Evolutionary conservation across 768 basidiomycete genomes (phyloP), one percentile per base, ranked within the genome.

Genomic region (Termitomyces sp.): DNA sequence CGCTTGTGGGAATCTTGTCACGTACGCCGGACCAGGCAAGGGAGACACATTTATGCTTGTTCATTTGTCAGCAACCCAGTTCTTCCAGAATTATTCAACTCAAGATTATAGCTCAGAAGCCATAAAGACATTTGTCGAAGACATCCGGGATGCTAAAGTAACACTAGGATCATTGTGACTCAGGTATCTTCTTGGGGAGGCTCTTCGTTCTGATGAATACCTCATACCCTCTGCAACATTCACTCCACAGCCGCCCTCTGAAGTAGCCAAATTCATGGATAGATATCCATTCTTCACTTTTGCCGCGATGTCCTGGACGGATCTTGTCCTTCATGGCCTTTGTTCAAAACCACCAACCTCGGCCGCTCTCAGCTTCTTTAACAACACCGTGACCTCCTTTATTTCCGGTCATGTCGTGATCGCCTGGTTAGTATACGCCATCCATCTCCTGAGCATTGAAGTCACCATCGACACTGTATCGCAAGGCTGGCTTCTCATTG

Each of bases 1-100:
- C 12, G 45, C 51, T 8, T 58, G 57, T 19, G 57, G 52, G 5
- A 53, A 58, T 23, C 57, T 58, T 17, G 51, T 58, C 29, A 48
- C 32, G 3, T 58, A 58, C 27, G 46, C 37, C 3, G 45, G 53
- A 29, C 19, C 47, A 6, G 44, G 32, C 11, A 37, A 45, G 6
- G 58, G 54, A 29, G 53, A 51, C 11, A 19, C 49, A 27, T 38
- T 59, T 12, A 42, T 12, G 4, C 58, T 55, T 21, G 25, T 59
- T 19, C 58, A 59, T 21, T 49, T 59, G 29, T 55, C 58, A 5
- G 58, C 49, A 6, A 32, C 25, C 16, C 41, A 50, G 21, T 59
- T 59, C 29, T 34, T 51, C 25, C 42, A 38, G 14, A 37, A 21
- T 7, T 35, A 29, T 29, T 7, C 7, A 34, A 4, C 4, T 21